Percentiles rank a stretch among this genome's conserved stretches.
Evolutionary conservation across 257 asterid species (phyloP).

Genomic region (Fraxinus anomala): DNA sequence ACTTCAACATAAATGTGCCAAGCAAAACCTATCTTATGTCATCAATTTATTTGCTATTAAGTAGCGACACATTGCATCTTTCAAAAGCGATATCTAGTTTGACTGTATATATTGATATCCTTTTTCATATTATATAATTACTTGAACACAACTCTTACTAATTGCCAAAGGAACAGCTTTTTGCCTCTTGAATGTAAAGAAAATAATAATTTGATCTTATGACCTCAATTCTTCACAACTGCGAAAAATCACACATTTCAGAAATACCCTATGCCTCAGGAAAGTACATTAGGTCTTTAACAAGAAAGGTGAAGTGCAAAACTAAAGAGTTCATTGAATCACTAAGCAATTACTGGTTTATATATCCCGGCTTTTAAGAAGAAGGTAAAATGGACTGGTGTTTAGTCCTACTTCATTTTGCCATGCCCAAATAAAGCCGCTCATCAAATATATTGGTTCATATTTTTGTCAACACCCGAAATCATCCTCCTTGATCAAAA

Average conservation of each 20-base stretch:
- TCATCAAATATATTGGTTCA: slow-evolving; percentile 10
- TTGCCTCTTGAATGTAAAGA: background rate
- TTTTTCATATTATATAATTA: background rate
- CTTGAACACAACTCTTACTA: background rate
- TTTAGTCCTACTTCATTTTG: slow-evolving; percentile 9
- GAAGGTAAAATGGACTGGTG: background rate
- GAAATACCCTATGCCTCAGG: background rate
- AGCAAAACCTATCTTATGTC: background rate
- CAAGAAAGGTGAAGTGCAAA: background rate
- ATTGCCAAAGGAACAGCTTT: background rate
- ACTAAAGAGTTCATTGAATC: background rate
- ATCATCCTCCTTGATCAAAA: background rate
- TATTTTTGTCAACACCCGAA: background rate
- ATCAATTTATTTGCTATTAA: background rate
- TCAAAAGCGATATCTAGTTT: background rate
- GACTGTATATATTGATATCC: background rate
- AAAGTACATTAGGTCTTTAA: slow-evolving; percentile 5
- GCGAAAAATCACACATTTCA: too few species aligned
- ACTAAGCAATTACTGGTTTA: slow-evolving; percentile 5
- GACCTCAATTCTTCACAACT: background rate
- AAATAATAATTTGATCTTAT: too few species aligned
- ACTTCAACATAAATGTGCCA: background rate
- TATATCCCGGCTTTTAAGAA: background rate
- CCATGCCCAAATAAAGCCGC: background rate
- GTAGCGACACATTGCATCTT: background rate